Evolutionary conservation across 805 yeast genomes (phyloP).

Genomic region (Candida khao-thaluensis): DNA sequence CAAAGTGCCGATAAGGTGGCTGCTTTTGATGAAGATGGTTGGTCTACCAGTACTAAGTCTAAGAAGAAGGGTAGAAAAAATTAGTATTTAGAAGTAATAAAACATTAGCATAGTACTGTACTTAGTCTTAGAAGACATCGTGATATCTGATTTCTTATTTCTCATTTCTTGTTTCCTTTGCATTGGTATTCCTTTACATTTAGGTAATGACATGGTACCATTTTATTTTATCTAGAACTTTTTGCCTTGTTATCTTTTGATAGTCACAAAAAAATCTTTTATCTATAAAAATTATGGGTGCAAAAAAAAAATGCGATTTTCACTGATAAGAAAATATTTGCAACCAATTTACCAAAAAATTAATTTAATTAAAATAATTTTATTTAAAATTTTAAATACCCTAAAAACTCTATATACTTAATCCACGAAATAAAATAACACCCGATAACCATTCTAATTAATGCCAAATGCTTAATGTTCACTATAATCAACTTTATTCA

Average conservation of each 20-base stretch:
- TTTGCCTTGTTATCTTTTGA: neutral
- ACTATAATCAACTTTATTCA: conserved; percentile 14
- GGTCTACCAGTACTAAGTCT: conserved; percentile 42
- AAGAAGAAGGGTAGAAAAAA: conserved; percentile 40
- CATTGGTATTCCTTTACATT: too few species aligned
- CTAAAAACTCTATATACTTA: neutral
- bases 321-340: neutral
- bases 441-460: too few species aligned
- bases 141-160: too few species aligned
- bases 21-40: conserved; percentile 45
- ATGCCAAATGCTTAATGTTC: too few species aligned
- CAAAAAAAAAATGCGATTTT: neutral
- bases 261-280: neutral
- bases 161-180: too few species aligned
- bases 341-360: neutral
- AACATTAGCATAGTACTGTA: too few species aligned
- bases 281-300: too few species aligned
- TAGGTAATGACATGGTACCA: too few species aligned
- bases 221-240: too few species aligned
- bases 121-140: too few species aligned
- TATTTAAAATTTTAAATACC: neutral
- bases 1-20: conserved; percentile 38
- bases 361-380: neutral
- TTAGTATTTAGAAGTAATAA: neutral
- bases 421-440: too few species aligned